Evolutionary conservation across 1,284 basidiomycete species (phyloP).

Genomic region (Xerocomus nothofagi): DNA sequence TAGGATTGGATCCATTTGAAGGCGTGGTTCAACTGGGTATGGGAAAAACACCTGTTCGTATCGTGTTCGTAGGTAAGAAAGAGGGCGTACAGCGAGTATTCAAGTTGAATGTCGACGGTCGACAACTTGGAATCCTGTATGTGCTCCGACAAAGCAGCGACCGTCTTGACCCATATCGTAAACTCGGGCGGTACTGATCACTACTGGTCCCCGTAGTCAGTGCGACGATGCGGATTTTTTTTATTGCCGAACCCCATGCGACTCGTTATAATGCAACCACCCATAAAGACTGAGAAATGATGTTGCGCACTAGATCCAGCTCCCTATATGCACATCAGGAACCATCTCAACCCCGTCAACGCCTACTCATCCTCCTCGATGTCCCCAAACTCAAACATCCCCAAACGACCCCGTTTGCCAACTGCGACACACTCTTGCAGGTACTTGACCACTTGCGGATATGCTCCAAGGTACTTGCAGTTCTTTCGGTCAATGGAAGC

Average conservation of each 20-base stretch:
- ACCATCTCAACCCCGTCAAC: constrained; percentile 12
- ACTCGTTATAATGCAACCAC: no score
- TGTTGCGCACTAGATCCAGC: constrained; percentile 18
- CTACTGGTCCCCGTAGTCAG: no score
- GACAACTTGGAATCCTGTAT: constrained; percentile 15
- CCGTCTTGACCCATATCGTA: no score
- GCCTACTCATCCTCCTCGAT: constrained; percentile 67
- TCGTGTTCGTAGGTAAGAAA: not conserved
- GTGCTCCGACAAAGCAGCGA: not conserved
- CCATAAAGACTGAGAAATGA: constrained; percentile 4
- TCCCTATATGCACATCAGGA: constrained; percentile 15
- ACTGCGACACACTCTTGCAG: constrained; percentile 60
- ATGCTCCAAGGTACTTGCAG: constrained; percentile 70
- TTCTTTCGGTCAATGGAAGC: constrained; percentile 78
- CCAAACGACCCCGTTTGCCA: constrained; percentile 75
- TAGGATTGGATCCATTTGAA: constrained; percentile 21
- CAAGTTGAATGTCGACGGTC: not conserved
- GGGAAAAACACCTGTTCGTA: not conserved
- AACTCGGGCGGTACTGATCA: no score
- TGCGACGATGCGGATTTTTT: no score
- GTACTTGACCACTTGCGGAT: constrained; percentile 69
- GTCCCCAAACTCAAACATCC: constrained; percentile 89
- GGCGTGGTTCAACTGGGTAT: not conserved
- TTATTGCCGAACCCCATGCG: no score
- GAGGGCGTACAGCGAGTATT: constrained; percentile 1